phyloP scores from a whole-genome alignment of 148 eudicot species.

The Rhododendron mucronatum region DNA sequence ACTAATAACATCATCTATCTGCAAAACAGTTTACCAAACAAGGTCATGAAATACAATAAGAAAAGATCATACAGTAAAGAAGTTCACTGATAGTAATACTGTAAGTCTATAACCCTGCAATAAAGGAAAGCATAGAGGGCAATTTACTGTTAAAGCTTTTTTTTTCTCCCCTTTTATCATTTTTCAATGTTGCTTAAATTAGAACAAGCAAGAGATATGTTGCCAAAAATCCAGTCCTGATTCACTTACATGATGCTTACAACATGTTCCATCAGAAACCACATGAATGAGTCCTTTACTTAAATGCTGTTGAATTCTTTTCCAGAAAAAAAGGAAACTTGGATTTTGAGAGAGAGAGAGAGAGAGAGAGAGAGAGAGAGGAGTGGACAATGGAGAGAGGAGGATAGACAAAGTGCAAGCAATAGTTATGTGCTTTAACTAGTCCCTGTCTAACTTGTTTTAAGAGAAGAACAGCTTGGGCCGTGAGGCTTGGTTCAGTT shows the following conservation, averaged over 20 bases:
- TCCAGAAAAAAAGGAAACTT: not conserved
- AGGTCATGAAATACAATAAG: not conserved
- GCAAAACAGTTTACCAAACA: constrained; percentile 14
- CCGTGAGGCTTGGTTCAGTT: not conserved
- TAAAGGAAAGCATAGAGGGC: not conserved
- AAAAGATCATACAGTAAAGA: not conserved
- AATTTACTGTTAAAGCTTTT: not conserved
- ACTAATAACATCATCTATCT: constrained; percentile 92
- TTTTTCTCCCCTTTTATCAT: not conserved
- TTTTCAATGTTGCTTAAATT: not conserved
- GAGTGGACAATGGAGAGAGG: not conserved
- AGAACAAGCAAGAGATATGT: not conserved
- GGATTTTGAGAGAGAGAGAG: not conserved
- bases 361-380: not conserved
- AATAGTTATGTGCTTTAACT: not conserved
- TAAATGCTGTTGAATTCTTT: not conserved
- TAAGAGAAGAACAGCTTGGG: not conserved
- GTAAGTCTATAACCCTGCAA: not conserved
- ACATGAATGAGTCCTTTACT: not conserved
- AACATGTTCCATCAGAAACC: not conserved
- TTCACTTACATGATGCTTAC: not conserved
- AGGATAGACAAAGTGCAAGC: not conserved
- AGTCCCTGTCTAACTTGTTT: not conserved
- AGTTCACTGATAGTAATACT: not conserved
- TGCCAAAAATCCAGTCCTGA: not conserved